Evolutionary conservation across 129 eudicot species (phyloP), one percentile per base, ranked within the genome.

Genomic region (Tanacetum coccineum): DNA sequence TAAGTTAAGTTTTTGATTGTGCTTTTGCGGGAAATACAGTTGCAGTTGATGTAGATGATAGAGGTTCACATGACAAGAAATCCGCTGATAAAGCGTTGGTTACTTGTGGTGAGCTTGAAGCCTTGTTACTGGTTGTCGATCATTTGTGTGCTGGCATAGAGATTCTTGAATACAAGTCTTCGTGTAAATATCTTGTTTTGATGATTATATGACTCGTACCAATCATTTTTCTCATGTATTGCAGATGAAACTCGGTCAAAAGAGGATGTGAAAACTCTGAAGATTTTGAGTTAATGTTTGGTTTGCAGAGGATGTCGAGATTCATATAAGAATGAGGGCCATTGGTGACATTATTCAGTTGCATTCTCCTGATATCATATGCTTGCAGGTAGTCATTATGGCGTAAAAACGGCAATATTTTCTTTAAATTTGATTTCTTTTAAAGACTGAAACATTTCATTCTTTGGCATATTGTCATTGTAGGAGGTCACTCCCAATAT

Each of bases 401-500:
- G 25, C 2, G 1, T 22, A 1, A 36, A 36, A 36, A 32, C 42
- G 42, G 0, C 9, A 36, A 36, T 36, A 36, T 9, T 36, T 36
- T 36, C 42, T 36, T 7, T 6, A 6, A 36, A 1, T 6, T 36
- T 36, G 42, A 36, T 36, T 7, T 32, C 40, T 32, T 32, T 32
- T 6, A 6, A 6, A 36, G 0, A 36, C 6, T 36, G 42, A 7
- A 36, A 5, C 42, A 36, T 36, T 2, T 64, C 65, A 25, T 55
- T 11, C 13, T 64, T 58, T 6, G 9, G n/a, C 4, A 10, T 48
- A 36, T 36, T 7, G 25, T 22, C 62, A 57, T 26, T 83, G 74
- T 77, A 93, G 98, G 98, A 93, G 83, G 90, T 93, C 64, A 88
- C 92, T 58, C 89, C 95, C 55, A 62, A 79, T 66, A 80, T 82